Conservation (phyloP, 345 rosid genomes). For the Pseudoturritis turrita region DNA sequence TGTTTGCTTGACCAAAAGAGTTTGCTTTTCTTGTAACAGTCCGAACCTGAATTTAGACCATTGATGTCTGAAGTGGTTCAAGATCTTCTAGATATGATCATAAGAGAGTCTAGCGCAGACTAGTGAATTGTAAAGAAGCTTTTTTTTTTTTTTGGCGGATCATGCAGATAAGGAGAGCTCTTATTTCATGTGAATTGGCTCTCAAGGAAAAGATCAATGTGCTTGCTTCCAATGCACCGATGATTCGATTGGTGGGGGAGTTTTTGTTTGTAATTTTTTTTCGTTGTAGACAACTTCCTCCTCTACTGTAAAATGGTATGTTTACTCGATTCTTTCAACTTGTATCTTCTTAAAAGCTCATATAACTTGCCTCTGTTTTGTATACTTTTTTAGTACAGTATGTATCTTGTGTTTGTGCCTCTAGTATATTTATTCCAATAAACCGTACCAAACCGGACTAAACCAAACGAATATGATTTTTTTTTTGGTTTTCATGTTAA, state of each 20-base stretch:
- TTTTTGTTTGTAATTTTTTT: neutral
- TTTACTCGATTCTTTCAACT: conserved; percentile 10
- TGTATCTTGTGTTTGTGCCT: neutral
- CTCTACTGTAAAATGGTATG: conserved; percentile 14
- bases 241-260: neutral
- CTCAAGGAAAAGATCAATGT: neutral
- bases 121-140: conserved; percentile 22
- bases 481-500: no score
- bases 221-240: neutral
- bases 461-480: neutral
- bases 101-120: conserved; percentile 45
- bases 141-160: no score
- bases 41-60: conserved; percentile 81
- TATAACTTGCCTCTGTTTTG: neutral
- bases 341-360: neutral
- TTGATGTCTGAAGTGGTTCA: conserved; percentile 94
- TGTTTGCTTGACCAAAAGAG: neutral
- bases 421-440: neutral
- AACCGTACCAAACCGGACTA: neutral
- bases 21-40: conserved; percentile 36
- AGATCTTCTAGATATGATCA: conserved; percentile 75
- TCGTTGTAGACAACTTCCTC: neutral
- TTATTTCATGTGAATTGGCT: no score
- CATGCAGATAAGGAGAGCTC: conserved; percentile 1
- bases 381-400: conserved; percentile 9